A percentile compares a stretch with the other conserved stretches of the same genome.
Conservation (phyloP, 2,329 filamentous ascomycete species). For the Aspergillus bombycis region DNA sequence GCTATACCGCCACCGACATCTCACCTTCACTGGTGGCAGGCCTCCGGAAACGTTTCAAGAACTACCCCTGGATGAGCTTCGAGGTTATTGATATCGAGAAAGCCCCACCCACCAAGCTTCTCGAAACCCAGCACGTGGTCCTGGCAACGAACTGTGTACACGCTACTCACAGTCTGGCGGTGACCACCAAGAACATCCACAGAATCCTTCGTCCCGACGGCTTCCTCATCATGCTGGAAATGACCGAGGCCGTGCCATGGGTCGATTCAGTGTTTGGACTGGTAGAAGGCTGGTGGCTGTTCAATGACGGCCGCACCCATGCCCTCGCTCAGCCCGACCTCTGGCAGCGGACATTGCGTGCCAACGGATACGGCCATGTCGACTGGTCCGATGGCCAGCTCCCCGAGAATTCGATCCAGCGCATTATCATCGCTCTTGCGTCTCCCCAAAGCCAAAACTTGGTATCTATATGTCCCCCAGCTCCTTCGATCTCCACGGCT, state of each 20-base stretch:
- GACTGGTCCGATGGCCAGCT: constrained; percentile 36
- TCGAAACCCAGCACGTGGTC: constrained; percentile 31
- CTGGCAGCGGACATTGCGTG: constrained; percentile 30
- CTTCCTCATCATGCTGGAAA: constrained; percentile 34
- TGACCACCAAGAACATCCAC: constrained; percentile 28
- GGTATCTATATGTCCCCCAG: not conserved
- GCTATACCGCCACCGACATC: constrained; percentile 46
- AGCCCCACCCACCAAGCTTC: constrained; percentile 16
- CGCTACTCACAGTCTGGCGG: constrained; percentile 31
- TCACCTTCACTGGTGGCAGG: constrained; percentile 36
- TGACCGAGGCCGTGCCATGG: constrained; percentile 30
- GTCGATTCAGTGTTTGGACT: constrained; percentile 34
- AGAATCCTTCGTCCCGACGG: constrained; percentile 31
- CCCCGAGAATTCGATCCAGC: constrained; percentile 23
- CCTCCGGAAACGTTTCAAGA: constrained; percentile 31
- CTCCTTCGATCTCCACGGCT: constrained; percentile 4
- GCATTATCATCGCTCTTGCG: constrained; percentile 27
- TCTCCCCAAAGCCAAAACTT: constrained; percentile 8
- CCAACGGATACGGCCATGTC: constrained; percentile 34
- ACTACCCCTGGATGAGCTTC: constrained; percentile 29
- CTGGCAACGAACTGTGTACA: constrained; percentile 38
- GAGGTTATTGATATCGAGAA: constrained; percentile 31
- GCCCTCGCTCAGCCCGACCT: not conserved
- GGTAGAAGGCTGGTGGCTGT: constrained; percentile 43
- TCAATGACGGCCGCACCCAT: constrained; percentile 35